Evolutionary conservation across 2,329 filamentous ascomycete genomes (phyloP).

Genomic region (Cercospora citrullina): DNA sequence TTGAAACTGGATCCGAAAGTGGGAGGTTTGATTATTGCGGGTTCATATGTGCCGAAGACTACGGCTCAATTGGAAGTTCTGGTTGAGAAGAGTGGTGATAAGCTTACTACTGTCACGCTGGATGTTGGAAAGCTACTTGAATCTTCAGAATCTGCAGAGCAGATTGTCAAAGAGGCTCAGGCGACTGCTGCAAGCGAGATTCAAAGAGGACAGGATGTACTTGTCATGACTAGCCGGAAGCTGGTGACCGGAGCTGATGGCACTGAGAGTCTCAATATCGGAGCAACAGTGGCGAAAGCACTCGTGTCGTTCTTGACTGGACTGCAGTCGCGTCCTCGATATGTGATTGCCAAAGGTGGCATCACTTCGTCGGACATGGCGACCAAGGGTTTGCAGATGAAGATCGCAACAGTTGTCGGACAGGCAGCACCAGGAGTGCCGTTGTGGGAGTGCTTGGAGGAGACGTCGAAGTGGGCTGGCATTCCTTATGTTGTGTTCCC

Average conservation of each 20-base stretch:
- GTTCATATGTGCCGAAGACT: conserved; percentile 61
- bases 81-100: conserved; percentile 40
- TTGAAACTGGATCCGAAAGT: conserved; percentile 41
- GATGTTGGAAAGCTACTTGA: conserved; percentile 52
- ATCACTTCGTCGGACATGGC: conserved; percentile 62
- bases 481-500: conserved; percentile 61
- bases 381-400: conserved; percentile 57
- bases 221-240: conserved; percentile 61
- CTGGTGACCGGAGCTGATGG: conserved; percentile 54
- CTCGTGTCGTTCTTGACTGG: conserved; percentile 53
- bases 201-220: conserved; percentile 51
- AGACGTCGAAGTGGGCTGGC: conserved; percentile 51
- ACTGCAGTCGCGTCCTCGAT: conserved; percentile 53
- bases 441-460: conserved; percentile 60
- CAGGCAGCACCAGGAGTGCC: conserved; percentile 61
- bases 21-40: conserved; percentile 57
- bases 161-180: conserved; percentile 44
- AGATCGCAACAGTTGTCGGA: conserved; percentile 56
- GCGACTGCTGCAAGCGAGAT: conserved; percentile 39
- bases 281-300: conserved; percentile 52
- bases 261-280: conserved; percentile 56
- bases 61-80: conserved; percentile 55
- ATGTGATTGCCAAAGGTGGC: conserved; percentile 60
- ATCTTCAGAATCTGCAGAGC: conserved; percentile 38
- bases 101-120: conserved; percentile 51